Evolutionary conservation across 495 filamentous ascomycete genomes (phyloP), one percentile per base, ranked within the genome.

Genomic region (Penicillium coprophilum): DNA sequence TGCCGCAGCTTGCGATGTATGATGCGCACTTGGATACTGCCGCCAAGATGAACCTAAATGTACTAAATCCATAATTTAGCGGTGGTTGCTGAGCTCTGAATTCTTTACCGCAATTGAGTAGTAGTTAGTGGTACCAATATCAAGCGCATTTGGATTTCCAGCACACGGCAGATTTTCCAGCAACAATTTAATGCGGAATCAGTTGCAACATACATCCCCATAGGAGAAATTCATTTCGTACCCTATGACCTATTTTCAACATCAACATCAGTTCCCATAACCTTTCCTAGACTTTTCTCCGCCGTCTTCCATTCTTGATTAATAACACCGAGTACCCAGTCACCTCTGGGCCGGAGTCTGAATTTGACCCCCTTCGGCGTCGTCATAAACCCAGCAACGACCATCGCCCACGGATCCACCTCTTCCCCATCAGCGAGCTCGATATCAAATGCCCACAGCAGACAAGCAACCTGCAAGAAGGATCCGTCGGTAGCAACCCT

Each of bases 391-490:
- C 68, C 67, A 38, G 48, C 59, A 8, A 71, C 68, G 2, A 60
- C 58, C 68, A 71, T 71, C 17, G 45, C 63, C 63, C 61, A 66
- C 27, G 65, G 65, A 65, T 71, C 68, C 27, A 67, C 46, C 50
- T 27, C 59, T 38, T 52, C 61, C n/a, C 60, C 68, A 12, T 65
- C 41, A 21, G 31, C 38, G 1, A 32, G 44, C 54, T 67, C 57
- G 9, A 71, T 34, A 44, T 71, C 68, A 56, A 69, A 71, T 12
- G 68, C 66, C 68, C 68, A 71, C 1, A 71, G 53, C 41, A 71
- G 38, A 39, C 32, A 52, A 15, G 68, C 63, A 46, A 71, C 43
- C 41, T 67, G 60, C 64, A 71, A 54, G n/a, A 67, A 69, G 1
- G 58, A 49, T 9, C 66, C 62, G 46, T 69, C 66, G 4, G 50